phyloP scores from a whole-genome alignment of 192 early-diverging fungal species.

The Coemansia sp. region DNA sequence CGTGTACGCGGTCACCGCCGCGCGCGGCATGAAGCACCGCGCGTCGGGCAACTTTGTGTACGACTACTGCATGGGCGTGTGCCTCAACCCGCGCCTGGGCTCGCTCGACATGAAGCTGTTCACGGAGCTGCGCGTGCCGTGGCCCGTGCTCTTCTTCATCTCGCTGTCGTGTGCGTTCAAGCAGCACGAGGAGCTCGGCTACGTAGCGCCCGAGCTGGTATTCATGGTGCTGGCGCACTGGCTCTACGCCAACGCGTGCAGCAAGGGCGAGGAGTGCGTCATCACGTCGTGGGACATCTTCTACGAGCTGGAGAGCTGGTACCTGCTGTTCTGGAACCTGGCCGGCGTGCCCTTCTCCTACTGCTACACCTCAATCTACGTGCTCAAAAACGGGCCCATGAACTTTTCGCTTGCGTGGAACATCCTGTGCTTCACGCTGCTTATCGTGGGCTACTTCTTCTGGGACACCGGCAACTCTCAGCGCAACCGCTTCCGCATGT shows the following conservation, averaged over 20 bases:
- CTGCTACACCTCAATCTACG: conserved; percentile 82
- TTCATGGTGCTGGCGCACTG: conserved; percentile 76
- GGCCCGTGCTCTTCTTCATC: conserved; percentile 69
- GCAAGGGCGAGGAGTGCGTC: conserved; percentile 67
- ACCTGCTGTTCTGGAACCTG: conserved; percentile 75
- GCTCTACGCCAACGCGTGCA: conserved; percentile 84
- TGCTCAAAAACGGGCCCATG: conserved; percentile 67
- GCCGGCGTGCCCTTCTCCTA: conserved; percentile 94
- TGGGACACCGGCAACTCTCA: conserved; percentile 89
- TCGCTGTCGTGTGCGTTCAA: conserved; percentile 76
- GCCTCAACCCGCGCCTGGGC: conserved; percentile 89
- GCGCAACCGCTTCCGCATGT: conserved; percentile 84
- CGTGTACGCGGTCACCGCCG: conserved; percentile 58
- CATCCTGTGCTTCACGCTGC: conserved; percentile 47
- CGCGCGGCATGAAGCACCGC: conserved; percentile 73
- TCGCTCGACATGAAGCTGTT: conserved; percentile 92
- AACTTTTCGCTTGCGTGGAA: conserved; percentile 55
- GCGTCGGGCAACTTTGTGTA: conserved; percentile 79
- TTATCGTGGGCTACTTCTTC: conserved; percentile 67
- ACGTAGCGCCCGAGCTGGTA: conserved; percentile 74
- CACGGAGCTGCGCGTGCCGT: conserved; percentile 89
- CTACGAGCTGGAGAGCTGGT: conserved; percentile 63
- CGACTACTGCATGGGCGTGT: conserved; percentile 95
- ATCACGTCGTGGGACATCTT: conserved; percentile 90
- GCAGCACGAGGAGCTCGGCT: conserved; percentile 75